Evolutionary conservation across 257 asterid species (phyloP).

Genomic region (Sherardia arvensis): DNA sequence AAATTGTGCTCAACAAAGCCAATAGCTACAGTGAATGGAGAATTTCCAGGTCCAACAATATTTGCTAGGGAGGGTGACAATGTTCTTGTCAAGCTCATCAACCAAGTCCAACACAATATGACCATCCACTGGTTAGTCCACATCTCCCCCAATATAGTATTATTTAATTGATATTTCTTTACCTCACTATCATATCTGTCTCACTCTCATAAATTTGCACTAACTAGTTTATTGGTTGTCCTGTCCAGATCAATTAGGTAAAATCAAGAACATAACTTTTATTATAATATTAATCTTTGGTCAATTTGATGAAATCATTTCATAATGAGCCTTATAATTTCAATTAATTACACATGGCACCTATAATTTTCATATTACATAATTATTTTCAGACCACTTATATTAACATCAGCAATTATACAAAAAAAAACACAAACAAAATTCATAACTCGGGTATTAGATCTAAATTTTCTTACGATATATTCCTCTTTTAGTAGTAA

Average conservation of each 20-base stretch:
- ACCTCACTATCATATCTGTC: not conserved
- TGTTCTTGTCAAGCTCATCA: slow-evolving; percentile 43
- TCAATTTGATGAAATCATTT: too few relatives aligned
- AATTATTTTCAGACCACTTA: too few relatives aligned
- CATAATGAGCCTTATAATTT: too few relatives aligned
- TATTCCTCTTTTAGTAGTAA: too few relatives aligned
- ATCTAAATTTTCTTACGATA: too few relatives aligned
- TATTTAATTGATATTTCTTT: not conserved
- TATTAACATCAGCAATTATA: too few relatives aligned
- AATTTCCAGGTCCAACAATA: slow-evolving; percentile 55
- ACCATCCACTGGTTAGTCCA: slow-evolving; percentile 45
- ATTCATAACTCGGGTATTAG: too few relatives aligned
- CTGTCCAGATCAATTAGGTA: slow-evolving; percentile 1
- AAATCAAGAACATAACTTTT: slow-evolving; percentile 1
- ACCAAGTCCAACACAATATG: slow-evolving; percentile 38
- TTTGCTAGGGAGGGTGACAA: slow-evolving; percentile 49
- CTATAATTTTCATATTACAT: not conserved
- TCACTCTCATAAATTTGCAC: not conserved
- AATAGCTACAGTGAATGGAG: slow-evolving; percentile 47
- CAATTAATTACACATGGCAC: not conserved
- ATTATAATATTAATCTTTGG: too few relatives aligned
- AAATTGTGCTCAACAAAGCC: slow-evolving; percentile 46
- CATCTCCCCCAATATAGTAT: too few relatives aligned
- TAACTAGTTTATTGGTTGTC: not conserved
- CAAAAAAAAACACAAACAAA: too few relatives aligned